These are phyloP conservation scores for Conticribra weissflogii DNA, from an alignment of 108 stramenopile species.

Conservation along the genomic window DNA sequence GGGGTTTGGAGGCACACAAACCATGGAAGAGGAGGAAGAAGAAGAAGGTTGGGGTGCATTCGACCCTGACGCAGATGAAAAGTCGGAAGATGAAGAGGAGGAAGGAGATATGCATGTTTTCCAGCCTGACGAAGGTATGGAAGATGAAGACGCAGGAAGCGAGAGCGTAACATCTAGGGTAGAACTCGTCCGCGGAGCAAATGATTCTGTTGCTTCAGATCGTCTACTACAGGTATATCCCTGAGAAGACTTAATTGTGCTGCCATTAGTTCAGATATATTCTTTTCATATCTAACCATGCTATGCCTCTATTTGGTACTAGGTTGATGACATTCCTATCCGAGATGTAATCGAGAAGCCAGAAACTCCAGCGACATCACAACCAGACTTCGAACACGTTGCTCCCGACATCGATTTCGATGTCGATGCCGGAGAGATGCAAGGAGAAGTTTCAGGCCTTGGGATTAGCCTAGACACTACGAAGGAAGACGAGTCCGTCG, in stretches of 20 bases:
- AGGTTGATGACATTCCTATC: constrained; percentile 48
- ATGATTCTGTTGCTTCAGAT: constrained; percentile 51
- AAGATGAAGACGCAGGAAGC: constrained; percentile 45
- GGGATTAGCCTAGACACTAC: constrained; percentile 47
- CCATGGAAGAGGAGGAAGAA: constrained; percentile 49
- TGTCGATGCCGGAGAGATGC: constrained; percentile 30
- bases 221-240: constrained; percentile 54
- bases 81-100: constrained; percentile 57
- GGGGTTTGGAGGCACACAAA: constrained; percentile 12
- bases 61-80: constrained; percentile 81
- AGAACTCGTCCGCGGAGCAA: constrained; percentile 76
- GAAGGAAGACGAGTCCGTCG: constrained; percentile 54
- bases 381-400: constrained; percentile 34
- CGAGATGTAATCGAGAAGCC: constrained; percentile 19
- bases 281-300: not conserved
- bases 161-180: constrained; percentile 64
- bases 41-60: constrained; percentile 86
- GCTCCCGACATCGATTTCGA: constrained; percentile 47
- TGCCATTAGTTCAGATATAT: not conserved
- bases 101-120: constrained; percentile 42
- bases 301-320: not conserved
- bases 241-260: not conserved
- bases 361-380: constrained; percentile 26
- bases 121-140: constrained; percentile 49
- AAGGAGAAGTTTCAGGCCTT: constrained; percentile 40